Percentiles rank a stretch among this genome's conserved stretches.
phyloP scores from a whole-genome alignment of 1,284 basidiomycete genomes.

The Cronartium ribicola region DNA sequence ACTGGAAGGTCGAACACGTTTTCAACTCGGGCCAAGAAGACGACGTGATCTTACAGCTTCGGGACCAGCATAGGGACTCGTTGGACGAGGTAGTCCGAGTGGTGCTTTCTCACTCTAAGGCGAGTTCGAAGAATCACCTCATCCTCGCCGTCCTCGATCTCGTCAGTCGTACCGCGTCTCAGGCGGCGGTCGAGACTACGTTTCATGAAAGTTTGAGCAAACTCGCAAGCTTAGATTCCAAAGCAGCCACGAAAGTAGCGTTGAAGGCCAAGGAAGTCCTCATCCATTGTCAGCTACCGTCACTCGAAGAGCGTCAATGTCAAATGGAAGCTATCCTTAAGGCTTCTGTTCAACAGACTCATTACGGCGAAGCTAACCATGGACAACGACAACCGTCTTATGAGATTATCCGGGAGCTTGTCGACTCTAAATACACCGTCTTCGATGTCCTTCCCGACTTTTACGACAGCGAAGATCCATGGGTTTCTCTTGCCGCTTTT shows the following conservation, averaged over 20 bases:
- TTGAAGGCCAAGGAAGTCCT: constrained; percentile 96
- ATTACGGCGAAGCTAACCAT: constrained; percentile 78
- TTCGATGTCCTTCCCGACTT: constrained; percentile 95
- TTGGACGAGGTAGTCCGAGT: constrained; percentile 82
- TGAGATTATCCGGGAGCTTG: constrained; percentile 85
- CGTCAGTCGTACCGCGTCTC: constrained; percentile 64
- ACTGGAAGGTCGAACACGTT: constrained; percentile 79
- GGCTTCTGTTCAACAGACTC: constrained; percentile 74
- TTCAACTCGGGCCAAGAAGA: constrained; percentile 87
- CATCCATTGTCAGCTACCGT: constrained; percentile 92
- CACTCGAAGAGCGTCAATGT: constrained; percentile 82
- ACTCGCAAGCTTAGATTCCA: constrained; percentile 78
- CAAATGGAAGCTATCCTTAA: constrained; percentile 95
- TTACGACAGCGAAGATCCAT: constrained; percentile 79
- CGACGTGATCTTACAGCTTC: constrained; percentile 79
- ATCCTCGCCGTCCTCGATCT: constrained; percentile 80
- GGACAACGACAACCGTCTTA: constrained; percentile 68
- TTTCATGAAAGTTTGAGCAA: constrained; percentile 70
- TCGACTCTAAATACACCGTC: constrained; percentile 92
- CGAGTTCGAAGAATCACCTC: constrained; percentile 84
- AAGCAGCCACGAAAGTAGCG: constrained; percentile 81
- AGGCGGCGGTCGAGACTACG: constrained; percentile 58
- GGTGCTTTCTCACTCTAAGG: constrained; percentile 92
- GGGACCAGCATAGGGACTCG: constrained; percentile 86
- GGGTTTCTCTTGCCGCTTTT: constrained; percentile 82